Base-by-base conservation (phyloP, 1,284 basidiomycete species). In the Ceratobasidium sp. region DNA sequence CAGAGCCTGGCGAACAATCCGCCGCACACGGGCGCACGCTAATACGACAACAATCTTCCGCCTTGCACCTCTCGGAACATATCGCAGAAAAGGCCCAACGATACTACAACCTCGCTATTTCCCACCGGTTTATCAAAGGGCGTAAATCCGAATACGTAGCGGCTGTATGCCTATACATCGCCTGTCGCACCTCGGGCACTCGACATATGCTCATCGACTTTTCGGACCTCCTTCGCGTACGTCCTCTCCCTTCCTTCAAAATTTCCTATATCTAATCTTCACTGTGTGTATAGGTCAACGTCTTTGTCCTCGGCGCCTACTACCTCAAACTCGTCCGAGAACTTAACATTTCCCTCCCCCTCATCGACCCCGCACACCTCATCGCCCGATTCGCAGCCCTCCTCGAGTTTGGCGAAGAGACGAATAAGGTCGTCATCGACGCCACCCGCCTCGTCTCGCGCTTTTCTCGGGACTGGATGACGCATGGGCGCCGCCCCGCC, bases 201-300 rank as follows among this genome's bases (percentile, higher is more conserved):
- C 87, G 92, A 77, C 95, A 97, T 83, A 99, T 99, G 98, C 90
- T 99, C 49, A 99, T 99, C 80, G 98, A 99, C 85, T 99, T 99
- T 82, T 95, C 94, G 17, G 96, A 98, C 82, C 86, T 96, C 37
- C 88, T 98, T 32, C 94, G 95, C 85, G 95, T 94, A 79, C 80
- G 87, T 81, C 7, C 40, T 49, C 54, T 56, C 15, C 32, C 25
- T 25, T 37, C 46, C 25, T 40, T 22, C 11, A 49, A 46, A 66
- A 70, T 43, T 34, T 78, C 74, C 57, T 62, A 37, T 69, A 54
- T 67, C n/a, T 54, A 19, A 37, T 7, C 1, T 34, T 65, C 46
- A 4, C 25, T 34, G 67, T 11, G 17, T 15, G 5, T 61, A 6
- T 80, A 97, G 95, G 95, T 99, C 80, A 99, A 99, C 82, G 98